A percentile compares a stretch with the other conserved stretches of the same genome.
Conservation (phyloP, 2,329 filamentous ascomycete genomes). For the Xenoacremonium recifei region DNA sequence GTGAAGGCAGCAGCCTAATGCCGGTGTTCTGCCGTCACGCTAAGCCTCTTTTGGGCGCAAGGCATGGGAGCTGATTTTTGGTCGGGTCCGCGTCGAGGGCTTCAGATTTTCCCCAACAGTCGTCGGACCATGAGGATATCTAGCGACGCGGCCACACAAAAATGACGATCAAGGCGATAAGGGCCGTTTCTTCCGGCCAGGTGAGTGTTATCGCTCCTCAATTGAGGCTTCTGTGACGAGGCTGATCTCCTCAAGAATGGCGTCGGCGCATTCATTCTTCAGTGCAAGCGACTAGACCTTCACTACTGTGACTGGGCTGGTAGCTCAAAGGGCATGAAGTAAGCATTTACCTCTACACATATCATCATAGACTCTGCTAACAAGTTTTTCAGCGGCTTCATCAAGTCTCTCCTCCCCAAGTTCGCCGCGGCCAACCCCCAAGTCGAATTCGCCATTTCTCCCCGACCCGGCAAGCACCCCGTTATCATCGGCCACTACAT, state of each 20-base stretch:
- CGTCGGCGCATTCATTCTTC: conserved; percentile 92
- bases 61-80: conserved; percentile 24
- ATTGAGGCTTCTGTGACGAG: background rate
- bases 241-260: conserved; percentile 67
- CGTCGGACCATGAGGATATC: conserved; percentile 27
- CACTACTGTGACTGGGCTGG: conserved; percentile 97
- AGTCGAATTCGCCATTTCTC: conserved; percentile 89
- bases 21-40: conserved; percentile 23
- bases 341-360: conserved; percentile 27
- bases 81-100: conserved; percentile 13
- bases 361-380: conserved; percentile 23
- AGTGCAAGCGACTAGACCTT: conserved; percentile 94
- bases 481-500: conserved; percentile 88
- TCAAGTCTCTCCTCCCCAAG: conserved; percentile 69
- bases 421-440: conserved; percentile 83
- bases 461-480: conserved; percentile 85
- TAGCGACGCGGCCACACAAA: conserved; percentile 32
- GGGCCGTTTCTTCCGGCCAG: conserved; percentile 51
- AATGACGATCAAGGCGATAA: conserved; percentile 57
- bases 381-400: conserved; percentile 63
- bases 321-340: conserved; percentile 95
- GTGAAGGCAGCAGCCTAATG: conserved; percentile 2
- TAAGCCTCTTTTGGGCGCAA: conserved; percentile 23
- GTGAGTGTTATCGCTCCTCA: conserved; percentile 40
- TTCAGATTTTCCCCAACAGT: conserved; percentile 17